Evolutionary conservation across 495 filamentous ascomycete genomes (phyloP).

Genomic region (Aspergillus saccharolyticus): DNA sequence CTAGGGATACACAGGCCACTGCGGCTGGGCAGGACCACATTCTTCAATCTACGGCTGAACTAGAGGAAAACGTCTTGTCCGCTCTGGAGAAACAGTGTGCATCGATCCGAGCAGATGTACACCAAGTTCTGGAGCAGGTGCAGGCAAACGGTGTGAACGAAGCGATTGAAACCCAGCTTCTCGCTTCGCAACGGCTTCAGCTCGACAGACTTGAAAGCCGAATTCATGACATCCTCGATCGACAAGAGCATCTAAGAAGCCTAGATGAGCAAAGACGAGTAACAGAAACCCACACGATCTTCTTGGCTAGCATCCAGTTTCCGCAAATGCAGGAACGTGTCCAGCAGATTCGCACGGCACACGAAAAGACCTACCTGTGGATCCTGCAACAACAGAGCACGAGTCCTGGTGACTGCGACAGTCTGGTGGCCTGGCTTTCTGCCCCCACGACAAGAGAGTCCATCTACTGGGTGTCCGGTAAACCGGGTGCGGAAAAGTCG

Average conservation of each 20-base stretch:
- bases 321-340: not conserved
- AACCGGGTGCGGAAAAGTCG: conserved; percentile 1
- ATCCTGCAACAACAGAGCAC: not conserved
- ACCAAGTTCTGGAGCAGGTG: not conserved
- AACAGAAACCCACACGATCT: not conserved
- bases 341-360: not conserved
- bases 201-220: not conserved
- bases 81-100: not conserved
- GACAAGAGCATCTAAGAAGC: too few relatives aligned
- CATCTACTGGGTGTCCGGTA: conserved; percentile 2
- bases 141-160: not conserved
- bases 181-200: not conserved
- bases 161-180: not conserved
- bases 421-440: not conserved
- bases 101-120: not conserved
- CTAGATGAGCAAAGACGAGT: not conserved
- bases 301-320: not conserved
- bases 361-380: not conserved
- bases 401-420: not conserved
- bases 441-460: not conserved
- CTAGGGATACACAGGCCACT: not conserved
- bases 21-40: not conserved
- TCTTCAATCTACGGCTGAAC: not conserved
- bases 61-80: not conserved
- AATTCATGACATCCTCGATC: too few relatives aligned